These are phyloP conservation scores for Filobasidium uniguttulatum DNA, from an alignment of 1,284 basidiomycete species.

Conservation along the genomic window DNA sequence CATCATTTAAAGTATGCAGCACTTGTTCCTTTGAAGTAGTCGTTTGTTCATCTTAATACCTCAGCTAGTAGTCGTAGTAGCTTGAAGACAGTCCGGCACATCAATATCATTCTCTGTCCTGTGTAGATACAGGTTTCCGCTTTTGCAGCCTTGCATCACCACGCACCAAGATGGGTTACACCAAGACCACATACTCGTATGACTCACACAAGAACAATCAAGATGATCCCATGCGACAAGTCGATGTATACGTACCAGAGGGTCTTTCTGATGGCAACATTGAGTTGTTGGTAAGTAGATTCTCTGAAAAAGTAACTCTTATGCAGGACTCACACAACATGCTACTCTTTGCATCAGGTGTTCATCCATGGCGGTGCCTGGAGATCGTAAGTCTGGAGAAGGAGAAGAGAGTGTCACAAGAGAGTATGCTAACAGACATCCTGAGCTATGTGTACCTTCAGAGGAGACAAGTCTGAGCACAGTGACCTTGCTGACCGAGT, in stretches of 20 bases:
- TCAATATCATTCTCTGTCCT: too few species aligned
- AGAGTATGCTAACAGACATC: not conserved
- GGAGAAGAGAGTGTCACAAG: not conserved
- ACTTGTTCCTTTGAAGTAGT: too few species aligned
- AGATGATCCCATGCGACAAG: not conserved
- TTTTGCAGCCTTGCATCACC: too few species aligned
- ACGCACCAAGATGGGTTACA: too few species aligned
- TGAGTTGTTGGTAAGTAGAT: not conserved
- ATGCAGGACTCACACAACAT: not conserved
- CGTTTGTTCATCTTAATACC: too few species aligned
- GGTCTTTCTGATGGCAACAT: not conserved
- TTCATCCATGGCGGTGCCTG: slow-evolving; percentile 16
- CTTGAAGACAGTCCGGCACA: too few species aligned
- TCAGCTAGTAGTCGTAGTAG: too few species aligned
- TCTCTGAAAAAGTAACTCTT: not conserved
- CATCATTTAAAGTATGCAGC: too few species aligned
- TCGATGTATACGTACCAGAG: not conserved
- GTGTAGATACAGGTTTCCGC: too few species aligned
- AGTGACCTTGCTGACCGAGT: slow-evolving; percentile 4
- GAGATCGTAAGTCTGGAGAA: slow-evolving; percentile 9
- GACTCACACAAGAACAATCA: not conserved
- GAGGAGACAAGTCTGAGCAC: slow-evolving; percentile 16
- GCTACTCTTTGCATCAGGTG: not conserved
- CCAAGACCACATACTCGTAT: not conserved
- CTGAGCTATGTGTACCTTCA: not conserved